These are phyloP conservation scores for Plasmopara muralis DNA, from an alignment of 352 stramenopile species.

Conservation along the genomic window DNA sequence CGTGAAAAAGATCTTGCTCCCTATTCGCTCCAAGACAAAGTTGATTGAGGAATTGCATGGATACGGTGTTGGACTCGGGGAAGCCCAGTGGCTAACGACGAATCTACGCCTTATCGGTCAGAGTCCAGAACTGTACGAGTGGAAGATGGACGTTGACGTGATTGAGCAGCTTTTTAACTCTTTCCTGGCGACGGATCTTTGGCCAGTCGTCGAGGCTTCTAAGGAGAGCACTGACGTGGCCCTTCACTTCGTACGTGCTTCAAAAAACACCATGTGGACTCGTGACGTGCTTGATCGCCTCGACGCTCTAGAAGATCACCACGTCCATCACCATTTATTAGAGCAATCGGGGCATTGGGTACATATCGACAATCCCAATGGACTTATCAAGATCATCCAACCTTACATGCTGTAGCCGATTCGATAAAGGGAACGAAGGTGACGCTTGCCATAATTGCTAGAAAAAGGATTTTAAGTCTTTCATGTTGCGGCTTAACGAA, in stretches of 20 bases:
- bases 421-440: constrained; percentile 1
- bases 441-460: too few species aligned
- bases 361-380: constrained; percentile 76
- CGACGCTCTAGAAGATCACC: constrained; percentile 31
- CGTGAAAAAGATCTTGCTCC: constrained; percentile 66
- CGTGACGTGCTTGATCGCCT: constrained; percentile 35
- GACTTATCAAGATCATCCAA: constrained; percentile 64
- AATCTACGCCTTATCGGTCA: constrained; percentile 51
- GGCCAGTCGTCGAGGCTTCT: constrained; percentile 43
- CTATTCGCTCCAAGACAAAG: constrained; percentile 62
- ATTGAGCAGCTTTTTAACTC: constrained; percentile 68
- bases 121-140: constrained; percentile 58
- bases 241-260: constrained; percentile 73
- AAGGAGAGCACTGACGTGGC: constrained; percentile 32
- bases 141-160: constrained; percentile 76
- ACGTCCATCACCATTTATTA: constrained; percentile 64
- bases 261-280: constrained; percentile 76
- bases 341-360: constrained; percentile 77
- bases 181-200: constrained; percentile 62
- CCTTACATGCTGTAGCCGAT: constrained; percentile 26
- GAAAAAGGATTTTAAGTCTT: too few species aligned
- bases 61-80: constrained; percentile 52
- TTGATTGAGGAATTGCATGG: constrained; percentile 53
- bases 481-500: not conserved
- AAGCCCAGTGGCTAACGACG: constrained; percentile 78